phyloP scores from a whole-genome alignment of 1,139 yeast genomes.

The Suhomyces terraborum region DNA sequence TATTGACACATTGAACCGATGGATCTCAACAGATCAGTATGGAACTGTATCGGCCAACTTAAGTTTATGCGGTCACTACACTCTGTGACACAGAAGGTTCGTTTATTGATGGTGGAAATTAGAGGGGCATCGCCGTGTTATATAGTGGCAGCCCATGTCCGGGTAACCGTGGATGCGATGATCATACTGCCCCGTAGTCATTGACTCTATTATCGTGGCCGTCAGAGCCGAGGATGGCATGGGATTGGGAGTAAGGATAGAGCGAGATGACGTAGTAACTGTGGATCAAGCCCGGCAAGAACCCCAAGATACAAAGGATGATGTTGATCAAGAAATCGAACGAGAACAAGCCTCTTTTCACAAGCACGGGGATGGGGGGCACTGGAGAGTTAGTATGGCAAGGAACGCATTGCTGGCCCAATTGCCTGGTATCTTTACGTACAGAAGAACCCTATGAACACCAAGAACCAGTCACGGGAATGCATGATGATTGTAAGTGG shows the following conservation, averaged over 20 bases:
- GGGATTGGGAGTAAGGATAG: constrained; percentile 52
- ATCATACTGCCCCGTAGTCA: constrained; percentile 27
- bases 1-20: constrained; percentile 56
- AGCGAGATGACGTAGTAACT: constrained; percentile 59
- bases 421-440: constrained; percentile 3
- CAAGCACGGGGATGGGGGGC: constrained; percentile 81
- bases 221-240: constrained; percentile 32
- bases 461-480: constrained; percentile 77
- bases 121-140: not conserved
- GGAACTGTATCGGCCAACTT: constrained; percentile 43
- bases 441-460: constrained; percentile 69
- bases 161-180: constrained; percentile 11
- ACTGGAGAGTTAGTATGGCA: constrained; percentile 26
- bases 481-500: constrained; percentile 42
- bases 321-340: constrained; percentile 74
- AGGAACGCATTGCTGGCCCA: not conserved
- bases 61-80: constrained; percentile 40
- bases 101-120: constrained; percentile 11
- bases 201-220: constrained; percentile 31
- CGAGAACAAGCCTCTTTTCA: constrained; percentile 73
- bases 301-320: constrained; percentile 73
- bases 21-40: constrained; percentile 24
- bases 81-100: constrained; percentile 2
- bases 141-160: constrained; percentile 9
- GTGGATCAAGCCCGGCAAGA: constrained; percentile 76